Percentiles rank a stretch among this genome's conserved stretches.
These are phyloP conservation scores for Lentinula guzmanii DNA, from an alignment of 768 basidiomycete genomes.

Conservation along the genomic window DNA sequence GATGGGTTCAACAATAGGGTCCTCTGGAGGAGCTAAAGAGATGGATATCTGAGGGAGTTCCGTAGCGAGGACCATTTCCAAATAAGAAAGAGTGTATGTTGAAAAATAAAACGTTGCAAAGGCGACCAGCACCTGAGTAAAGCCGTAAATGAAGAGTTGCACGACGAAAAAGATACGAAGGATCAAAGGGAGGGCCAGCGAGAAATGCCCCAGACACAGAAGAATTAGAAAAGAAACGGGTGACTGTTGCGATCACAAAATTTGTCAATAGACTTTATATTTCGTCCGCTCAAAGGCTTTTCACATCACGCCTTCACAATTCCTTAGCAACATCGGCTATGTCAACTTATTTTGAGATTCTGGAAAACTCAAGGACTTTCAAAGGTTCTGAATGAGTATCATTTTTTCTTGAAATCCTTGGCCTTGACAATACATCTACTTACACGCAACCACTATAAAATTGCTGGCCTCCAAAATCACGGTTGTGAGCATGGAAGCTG, in stretches of 20 bases:
- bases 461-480: not conserved
- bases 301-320: not conserved
- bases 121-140: conserved; percentile 50
- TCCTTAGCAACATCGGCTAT: conserved; percentile 1
- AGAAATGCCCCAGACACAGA: conserved; percentile 12
- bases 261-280: not conserved
- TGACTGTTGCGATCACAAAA: conserved; percentile 8
- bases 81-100: conserved; percentile 14
- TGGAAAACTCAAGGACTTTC: not conserved
- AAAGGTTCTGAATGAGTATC: not conserved
- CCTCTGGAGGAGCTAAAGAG: conserved; percentile 59
- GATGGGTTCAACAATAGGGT: conserved; percentile 44
- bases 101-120: conserved; percentile 18
- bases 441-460: not conserved
- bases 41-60: conserved; percentile 65
- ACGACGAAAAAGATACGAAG: conserved; percentile 21
- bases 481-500: not conserved
- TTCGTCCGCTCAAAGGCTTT: not conserved
- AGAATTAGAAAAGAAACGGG: conserved; percentile 23
- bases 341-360: not conserved
- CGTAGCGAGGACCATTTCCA: conserved; percentile 34
- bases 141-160: conserved; percentile 17
- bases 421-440: not conserved
- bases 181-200: conserved; percentile 20
- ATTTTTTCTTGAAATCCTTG: not conserved